Conservation (phyloP, 1,139 yeast species). For the Yamadazyma oceani region DNA sequence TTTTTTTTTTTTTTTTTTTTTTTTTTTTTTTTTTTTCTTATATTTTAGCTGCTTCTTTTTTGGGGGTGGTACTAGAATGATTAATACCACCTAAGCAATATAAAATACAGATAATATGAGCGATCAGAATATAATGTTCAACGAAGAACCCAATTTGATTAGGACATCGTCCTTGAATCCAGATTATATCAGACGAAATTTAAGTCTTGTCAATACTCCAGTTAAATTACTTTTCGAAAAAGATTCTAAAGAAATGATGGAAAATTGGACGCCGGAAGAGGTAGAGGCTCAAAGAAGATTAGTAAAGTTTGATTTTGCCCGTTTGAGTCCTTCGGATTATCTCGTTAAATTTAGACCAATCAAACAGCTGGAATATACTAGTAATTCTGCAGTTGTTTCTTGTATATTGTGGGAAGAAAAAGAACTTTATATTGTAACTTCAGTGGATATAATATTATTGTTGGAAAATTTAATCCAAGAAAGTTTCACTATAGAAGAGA, state of each 20-base stretch:
- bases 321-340: constrained; percentile 23
- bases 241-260: constrained; percentile 25
- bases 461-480: constrained; percentile 59
- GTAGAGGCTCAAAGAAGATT: constrained; percentile 30
- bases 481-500: constrained; percentile 64
- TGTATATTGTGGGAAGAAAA: constrained; percentile 64
- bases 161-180: constrained; percentile 23
- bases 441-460: constrained; percentile 62
- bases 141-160: constrained; percentile 15
- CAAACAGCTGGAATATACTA: constrained; percentile 22
- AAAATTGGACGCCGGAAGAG: constrained; percentile 37
- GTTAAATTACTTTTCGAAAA: constrained; percentile 19
- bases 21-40: too few species aligned
- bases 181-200: constrained; percentile 17
- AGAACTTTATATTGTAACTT: constrained; percentile 54
- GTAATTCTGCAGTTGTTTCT: constrained; percentile 42
- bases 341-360: constrained; percentile 28
- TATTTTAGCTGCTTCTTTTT: too few species aligned
- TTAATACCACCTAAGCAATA: too few species aligned
- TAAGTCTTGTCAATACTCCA: constrained; percentile 19
- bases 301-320: constrained; percentile 33
- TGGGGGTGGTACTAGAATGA: too few species aligned
- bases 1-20: too few species aligned
- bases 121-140: constrained; percentile 3
- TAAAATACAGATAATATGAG: constrained; percentile 5